Evolutionary conservation across 768 basidiomycete genomes (phyloP), one percentile per base, ranked within the genome.

Genomic region (Boletus rex-veris): DNA sequence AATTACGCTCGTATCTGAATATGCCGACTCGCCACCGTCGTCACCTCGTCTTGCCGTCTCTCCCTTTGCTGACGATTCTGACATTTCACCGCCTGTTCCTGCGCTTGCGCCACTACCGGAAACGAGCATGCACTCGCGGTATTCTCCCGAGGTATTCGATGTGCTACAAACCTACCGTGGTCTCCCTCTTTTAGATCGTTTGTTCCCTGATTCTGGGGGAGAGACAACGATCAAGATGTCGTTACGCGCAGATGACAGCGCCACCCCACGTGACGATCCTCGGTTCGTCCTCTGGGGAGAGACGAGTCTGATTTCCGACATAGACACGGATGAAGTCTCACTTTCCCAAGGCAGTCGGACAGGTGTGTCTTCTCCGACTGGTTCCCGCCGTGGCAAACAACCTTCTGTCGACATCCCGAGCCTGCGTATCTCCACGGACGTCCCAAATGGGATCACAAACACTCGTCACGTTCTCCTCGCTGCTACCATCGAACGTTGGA

Each of bases 271-370:
- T 14, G 88, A 94, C 58, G 93, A 97, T 60, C 92, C 93, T 15
- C 81, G 92, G 0, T 95, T 95, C 64, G 90, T 93, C 36, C 84
- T 96, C 8, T 97, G 93, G 93, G 92, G 90, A 26, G 82, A 85
- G 60, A 71, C 77, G 14, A 61, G 73, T 21, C 53, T 66, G 5
- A 69, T 68, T 5, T 49, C 62, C 1, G 69, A 71, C 6, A 38
- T 45, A 7, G 70, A 72, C 40, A 71, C 71, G 39, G 75, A 77
- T 45, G 71, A 75, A 41, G 21, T 67, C n/a, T 75, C 76, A 2
- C 58, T 71, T 30, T 75, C 74, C 7, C 73, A 74, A 35, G 66
- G 69, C 18, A 74, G 73, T 57, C 70, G 63, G 30, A 68, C 70
- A 1, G 75, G 77, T 40, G 39, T 72, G 14, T 75, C 78, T 6